These are phyloP conservation scores for Jatropha multifida DNA, from an alignment of 441 rosid genomes.

Conservation along the genomic window DNA sequence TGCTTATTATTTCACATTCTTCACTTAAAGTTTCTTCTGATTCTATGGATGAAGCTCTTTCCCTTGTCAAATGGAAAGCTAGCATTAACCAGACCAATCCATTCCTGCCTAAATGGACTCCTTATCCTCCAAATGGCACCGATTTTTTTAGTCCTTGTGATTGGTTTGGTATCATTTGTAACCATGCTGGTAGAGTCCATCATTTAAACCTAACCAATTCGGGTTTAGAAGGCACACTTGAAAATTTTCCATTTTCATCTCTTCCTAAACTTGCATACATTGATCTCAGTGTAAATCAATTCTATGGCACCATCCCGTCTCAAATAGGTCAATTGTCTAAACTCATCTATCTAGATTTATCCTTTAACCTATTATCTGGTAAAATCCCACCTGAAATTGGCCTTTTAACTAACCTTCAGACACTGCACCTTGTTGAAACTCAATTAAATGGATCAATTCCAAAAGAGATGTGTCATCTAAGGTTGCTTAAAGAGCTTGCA, in stretches of 20 bases:
- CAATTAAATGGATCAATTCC: conserved; percentile 39
- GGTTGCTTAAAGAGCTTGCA: conserved; percentile 25
- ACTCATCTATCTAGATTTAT: conserved; percentile 36
- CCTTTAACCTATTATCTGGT: conserved; percentile 26
- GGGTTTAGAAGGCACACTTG: conserved; percentile 31
- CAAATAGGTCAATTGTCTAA: conserved; percentile 29
- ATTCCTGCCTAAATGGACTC: neutral
- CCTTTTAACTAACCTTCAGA: conserved; percentile 22
- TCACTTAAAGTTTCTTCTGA: neutral
- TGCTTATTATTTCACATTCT: neutral
- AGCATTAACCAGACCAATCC: neutral
- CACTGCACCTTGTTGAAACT: conserved; percentile 25
- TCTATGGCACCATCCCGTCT: conserved; percentile 31
- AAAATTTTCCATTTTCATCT: conserved; percentile 27
- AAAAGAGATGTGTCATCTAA: conserved; percentile 27
- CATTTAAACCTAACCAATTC: conserved; percentile 30
- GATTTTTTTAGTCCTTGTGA: conserved; percentile 11
- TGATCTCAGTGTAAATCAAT: conserved; percentile 29
- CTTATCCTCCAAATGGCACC: neutral
- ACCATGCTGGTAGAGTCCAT: conserved; percentile 16
- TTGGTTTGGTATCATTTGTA: conserved; percentile 41
- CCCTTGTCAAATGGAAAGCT: neutral
- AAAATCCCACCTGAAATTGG: conserved; percentile 39
- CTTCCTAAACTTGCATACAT: conserved; percentile 28
- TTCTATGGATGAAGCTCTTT: neutral